A percentile compares a stretch with the other conserved stretches of the same genome.
phyloP scores from a whole-genome alignment of 2,329 filamentous ascomycete genomes.

The Helotiales sp. region DNA sequence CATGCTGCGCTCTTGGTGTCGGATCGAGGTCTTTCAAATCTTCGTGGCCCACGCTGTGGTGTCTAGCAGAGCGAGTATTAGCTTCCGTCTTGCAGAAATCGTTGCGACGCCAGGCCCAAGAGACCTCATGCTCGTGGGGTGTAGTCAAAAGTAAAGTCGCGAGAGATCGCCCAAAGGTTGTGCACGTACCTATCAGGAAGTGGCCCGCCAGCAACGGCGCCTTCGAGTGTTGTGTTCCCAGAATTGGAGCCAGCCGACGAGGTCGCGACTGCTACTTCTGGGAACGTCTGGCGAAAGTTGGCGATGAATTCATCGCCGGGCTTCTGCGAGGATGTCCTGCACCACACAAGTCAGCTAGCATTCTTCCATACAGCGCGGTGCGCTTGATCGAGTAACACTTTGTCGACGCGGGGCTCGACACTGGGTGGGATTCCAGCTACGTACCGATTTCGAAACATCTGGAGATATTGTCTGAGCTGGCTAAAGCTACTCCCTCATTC shows the following conservation, averaged over 20 bases:
- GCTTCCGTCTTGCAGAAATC: background rate
- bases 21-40: slow-evolving; percentile 74
- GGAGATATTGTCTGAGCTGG: slow-evolving; percentile 21
- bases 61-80: slow-evolving; percentile 20
- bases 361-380: background rate
- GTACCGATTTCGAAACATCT: slow-evolving; percentile 41
- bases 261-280: slow-evolving; percentile 62
- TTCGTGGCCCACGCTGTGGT: slow-evolving; percentile 32
- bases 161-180: background rate
- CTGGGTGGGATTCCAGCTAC: slow-evolving; percentile 7
- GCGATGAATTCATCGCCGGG: slow-evolving; percentile 81
- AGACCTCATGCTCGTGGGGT: background rate
- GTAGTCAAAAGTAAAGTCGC: background rate
- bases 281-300: slow-evolving; percentile 82
- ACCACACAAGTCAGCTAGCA: slow-evolving; percentile 16
- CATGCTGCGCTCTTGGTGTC: slow-evolving; percentile 76
- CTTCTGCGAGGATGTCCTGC: slow-evolving; percentile 69
- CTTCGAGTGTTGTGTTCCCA: slow-evolving; percentile 29
- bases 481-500: slow-evolving; percentile 23
- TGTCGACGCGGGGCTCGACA: background rate
- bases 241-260: slow-evolving; percentile 45
- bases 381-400: background rate
- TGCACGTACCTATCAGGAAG: slow-evolving; percentile 27
- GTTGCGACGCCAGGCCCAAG: background rate
- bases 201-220: slow-evolving; percentile 30